phyloP scores from a whole-genome alignment of 331 rosid genomes.

The Arachis monticola region DNA sequence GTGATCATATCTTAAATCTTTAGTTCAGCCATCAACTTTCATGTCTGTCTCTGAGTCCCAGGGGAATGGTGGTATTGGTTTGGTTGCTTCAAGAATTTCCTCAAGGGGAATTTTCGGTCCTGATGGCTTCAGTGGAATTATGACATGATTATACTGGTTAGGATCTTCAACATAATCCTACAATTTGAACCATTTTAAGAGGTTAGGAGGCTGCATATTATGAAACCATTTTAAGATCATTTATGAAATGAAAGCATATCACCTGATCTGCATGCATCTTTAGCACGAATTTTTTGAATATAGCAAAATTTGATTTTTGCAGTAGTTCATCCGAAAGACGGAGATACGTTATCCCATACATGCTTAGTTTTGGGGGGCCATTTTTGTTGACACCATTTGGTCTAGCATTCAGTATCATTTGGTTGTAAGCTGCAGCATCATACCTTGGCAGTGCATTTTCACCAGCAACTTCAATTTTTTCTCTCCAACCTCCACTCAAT shows the following conservation, averaged over 20 bases:
- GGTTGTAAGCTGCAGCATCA: conserved; percentile 73
- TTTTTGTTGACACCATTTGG: conserved; percentile 68
- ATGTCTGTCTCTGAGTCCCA: conserved; percentile 77
- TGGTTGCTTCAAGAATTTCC: conserved; percentile 67
- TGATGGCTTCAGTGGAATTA: conserved; percentile 61
- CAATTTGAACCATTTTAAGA: conserved; percentile 25
- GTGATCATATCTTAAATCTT: conserved; percentile 35
- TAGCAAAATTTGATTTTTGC: conserved; percentile 52
- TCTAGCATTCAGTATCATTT: conserved; percentile 86
- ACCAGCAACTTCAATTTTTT: conserved; percentile 79
- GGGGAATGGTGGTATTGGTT: conserved; percentile 61
- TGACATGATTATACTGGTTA: conserved; percentile 53
- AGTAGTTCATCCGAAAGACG: conserved; percentile 68
- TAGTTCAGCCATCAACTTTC: conserved; percentile 62
- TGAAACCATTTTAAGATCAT: conserved; percentile 16
- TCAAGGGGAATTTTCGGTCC: conserved; percentile 61
- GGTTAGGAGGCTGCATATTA: conserved; percentile 21
- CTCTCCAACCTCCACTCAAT: conserved; percentile 87
- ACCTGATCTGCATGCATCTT: conserved; percentile 97
- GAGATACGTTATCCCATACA: conserved; percentile 84
- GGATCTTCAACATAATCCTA: conserved; percentile 70
- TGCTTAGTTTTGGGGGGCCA: conserved; percentile 51
- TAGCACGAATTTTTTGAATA: conserved; percentile 73
- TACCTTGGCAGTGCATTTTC: conserved; percentile 93
- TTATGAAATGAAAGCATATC: conserved; percentile 18